Evolutionary conservation across 2,329 filamentous ascomycete genomes (phyloP).

Genomic region (Talaromyces albobiverticillius): DNA sequence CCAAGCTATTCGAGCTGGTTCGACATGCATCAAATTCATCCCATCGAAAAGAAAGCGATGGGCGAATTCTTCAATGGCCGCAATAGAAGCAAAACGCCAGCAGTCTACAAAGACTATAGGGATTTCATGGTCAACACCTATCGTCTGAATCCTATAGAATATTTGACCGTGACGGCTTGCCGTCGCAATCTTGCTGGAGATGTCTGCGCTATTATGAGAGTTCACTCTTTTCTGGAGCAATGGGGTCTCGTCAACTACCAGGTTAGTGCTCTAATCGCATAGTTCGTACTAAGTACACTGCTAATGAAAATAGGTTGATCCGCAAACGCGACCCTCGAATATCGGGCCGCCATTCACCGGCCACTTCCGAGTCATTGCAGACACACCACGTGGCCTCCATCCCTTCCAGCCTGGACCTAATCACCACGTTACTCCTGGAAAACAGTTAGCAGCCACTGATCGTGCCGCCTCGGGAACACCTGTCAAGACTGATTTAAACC

Average conservation of each 20-base stretch:
- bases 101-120: slow-evolving; percentile 97
- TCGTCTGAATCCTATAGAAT: slow-evolving; percentile 90
- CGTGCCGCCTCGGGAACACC: slow-evolving; percentile 63
- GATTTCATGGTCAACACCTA: slow-evolving; percentile 99
- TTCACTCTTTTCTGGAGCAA: slow-evolving; percentile 95
- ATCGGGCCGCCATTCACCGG: slow-evolving; percentile 96
- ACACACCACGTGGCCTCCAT: slow-evolving; percentile 91
- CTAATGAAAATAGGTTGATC: slow-evolving; percentile 69
- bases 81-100: slow-evolving; percentile 95
- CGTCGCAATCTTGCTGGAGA: slow-evolving; percentile 92
- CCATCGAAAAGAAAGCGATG: slow-evolving; percentile 88
- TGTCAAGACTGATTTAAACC: slow-evolving; percentile 77
- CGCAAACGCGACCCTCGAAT: slow-evolving; percentile 89
- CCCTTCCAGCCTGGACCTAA: slow-evolving; percentile 90
- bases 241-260: slow-evolving; percentile 99
- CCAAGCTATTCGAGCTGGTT: slow-evolving; percentile 99
- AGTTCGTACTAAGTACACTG: neutral
- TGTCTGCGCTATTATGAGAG: slow-evolving; percentile 98
- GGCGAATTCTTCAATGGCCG: slow-evolving; percentile 98
- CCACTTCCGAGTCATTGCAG: slow-evolving; percentile 93
- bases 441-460: slow-evolving; percentile 67
- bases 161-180: slow-evolving; percentile 94
- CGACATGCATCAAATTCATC: slow-evolving; percentile 91
- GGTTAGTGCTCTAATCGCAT: slow-evolving; percentile 51
- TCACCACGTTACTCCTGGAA: slow-evolving; percentile 61